Base-by-base conservation (phyloP, 2,329 filamentous ascomycete species). In the Knufia petricola region DNA sequence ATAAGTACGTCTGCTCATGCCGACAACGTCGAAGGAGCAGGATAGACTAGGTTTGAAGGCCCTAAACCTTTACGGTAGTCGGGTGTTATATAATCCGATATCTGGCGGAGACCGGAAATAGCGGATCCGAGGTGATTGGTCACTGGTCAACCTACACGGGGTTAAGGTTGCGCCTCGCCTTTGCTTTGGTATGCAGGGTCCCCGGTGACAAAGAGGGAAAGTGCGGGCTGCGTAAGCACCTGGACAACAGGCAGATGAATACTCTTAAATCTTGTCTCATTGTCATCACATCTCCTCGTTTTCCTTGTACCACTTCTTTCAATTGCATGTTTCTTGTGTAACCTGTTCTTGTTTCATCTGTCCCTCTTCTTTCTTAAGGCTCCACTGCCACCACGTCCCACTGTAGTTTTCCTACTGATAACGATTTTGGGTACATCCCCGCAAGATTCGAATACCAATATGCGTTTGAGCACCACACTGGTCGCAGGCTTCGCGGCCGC, bases 391-490 rank as follows among this genome's bases (percentile, higher is more conserved):
- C n/a, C n/a, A n/a, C n/a, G n/a, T n/a, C n/a, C n/a, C n/a, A n/a
- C n/a, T n/a, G n/a, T n/a, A n/a, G n/a, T n/a, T n/a, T n/a, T n/a
- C n/a, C n/a, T n/a, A n/a, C n/a, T n/a, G n/a, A n/a, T n/a, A n/a
- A n/a, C n/a, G n/a, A n/a, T n/a, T n/a, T n/a, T 41, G 13, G 13
- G 21, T 26, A 9, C 42, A 23, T 34, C 42, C n/a, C n/a, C 30
- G 28, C 2, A 15, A n/a, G 4, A 46, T 36, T 30, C 30, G 15
- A 36, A 46, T 15, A 46, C 30, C 3, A 36, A 46, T 15, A 46
- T 59, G 57, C 38, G 52, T 41, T 43, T 57, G 38, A 41, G 47
- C 28, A 40, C 52, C 38, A 52, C 56, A 50, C 52, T 59, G 51
- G 55, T 54, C 53, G 56, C 56, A 36, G 47, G 52, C 47, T 50